A percentile compares a stretch with the other conserved stretches of the same genome.
phyloP scores from a whole-genome alignment of 805 yeast genomes.

The Cyberlindnera galapagoensis region DNA sequence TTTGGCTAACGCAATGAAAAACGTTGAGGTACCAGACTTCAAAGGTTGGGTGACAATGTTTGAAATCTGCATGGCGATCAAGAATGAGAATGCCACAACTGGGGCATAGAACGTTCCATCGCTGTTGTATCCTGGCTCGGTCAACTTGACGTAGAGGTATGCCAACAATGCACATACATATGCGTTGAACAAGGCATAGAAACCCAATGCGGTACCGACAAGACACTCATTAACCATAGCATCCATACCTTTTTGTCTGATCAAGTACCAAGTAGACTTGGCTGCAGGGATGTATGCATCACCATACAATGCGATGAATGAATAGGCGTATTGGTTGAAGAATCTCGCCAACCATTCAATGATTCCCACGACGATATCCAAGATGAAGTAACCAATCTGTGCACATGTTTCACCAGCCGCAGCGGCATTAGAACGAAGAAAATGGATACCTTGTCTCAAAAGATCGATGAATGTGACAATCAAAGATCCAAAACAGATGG shows the following conservation, averaged over 20 bases:
- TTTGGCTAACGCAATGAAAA: constrained; percentile 75
- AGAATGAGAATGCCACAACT: constrained; percentile 63
- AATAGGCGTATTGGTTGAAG: constrained; percentile 87
- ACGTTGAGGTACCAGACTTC: constrained; percentile 75
- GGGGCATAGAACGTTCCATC: constrained; percentile 63
- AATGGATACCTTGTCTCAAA: constrained; percentile 45
- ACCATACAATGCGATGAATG: constrained; percentile 84
- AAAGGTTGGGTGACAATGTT: constrained; percentile 68
- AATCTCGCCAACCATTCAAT: constrained; percentile 77
- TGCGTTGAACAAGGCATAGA: constrained; percentile 68
- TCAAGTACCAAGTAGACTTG: constrained; percentile 72
- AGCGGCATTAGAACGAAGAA: constrained; percentile 46
- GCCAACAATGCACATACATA: constrained; percentile 59
- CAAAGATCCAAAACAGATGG: constrained; percentile 80
- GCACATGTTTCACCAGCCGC: constrained; percentile 46
- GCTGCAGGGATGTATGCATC: constrained; percentile 69
- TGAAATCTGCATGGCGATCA: constrained; percentile 71
- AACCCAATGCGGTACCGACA: constrained; percentile 70
- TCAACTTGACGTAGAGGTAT: constrained; percentile 58
- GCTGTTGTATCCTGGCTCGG: constrained; percentile 59
- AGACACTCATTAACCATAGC: constrained; percentile 81
- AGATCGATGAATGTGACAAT: constrained; percentile 69
- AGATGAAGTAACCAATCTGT: constrained; percentile 43
- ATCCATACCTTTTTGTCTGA: constrained; percentile 75
- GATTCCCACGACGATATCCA: constrained; percentile 55